A percentile compares a stretch with the other conserved stretches of the same genome.
Evolutionary conservation across 768 basidiomycete genomes (phyloP).

Genomic region (Suillus fuscotomentosus): DNA sequence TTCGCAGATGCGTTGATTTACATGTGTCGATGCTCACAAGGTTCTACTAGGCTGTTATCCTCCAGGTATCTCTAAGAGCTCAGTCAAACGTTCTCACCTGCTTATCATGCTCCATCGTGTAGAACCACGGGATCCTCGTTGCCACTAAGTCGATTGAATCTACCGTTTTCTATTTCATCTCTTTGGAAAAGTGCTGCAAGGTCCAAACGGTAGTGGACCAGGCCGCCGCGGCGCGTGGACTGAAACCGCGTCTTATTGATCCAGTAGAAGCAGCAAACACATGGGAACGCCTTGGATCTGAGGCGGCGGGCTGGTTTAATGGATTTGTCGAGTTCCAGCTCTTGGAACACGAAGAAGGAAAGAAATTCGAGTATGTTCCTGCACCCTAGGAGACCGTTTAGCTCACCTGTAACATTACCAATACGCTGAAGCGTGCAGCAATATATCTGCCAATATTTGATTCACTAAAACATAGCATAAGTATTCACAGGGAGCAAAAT

Average conservation of each 20-base stretch:
- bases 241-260: conserved; percentile 1
- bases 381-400: too few species aligned
- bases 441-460: not conserved
- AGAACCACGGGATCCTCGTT: conserved; percentile 30
- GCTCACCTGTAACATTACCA: not conserved
- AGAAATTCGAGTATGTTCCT: conserved; percentile 10
- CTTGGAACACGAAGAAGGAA: conserved; percentile 35
- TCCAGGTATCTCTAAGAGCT: conserved; percentile 13
- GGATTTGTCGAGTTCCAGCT: conserved; percentile 37
- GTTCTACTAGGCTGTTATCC: conserved; percentile 19
- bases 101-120: not conserved
- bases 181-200: conserved; percentile 29
- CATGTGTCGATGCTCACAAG: not conserved
- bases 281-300: conserved; percentile 22
- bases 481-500: not conserved
- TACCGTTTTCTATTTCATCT: conserved; percentile 22
- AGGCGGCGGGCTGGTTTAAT: conserved; percentile 37
- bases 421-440: not conserved
- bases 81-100: not conserved
- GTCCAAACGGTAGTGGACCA: conserved; percentile 29
- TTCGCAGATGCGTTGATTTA: not conserved
- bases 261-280: conserved; percentile 22
- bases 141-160: conserved; percentile 22
- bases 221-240: conserved; percentile 22
- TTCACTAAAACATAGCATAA: conserved; percentile 3